Evolutionary conservation across 176 grass and related monocot species (phyloP), one percentile per base, ranked within the genome.

Genomic region (Musa beccarii): DNA sequence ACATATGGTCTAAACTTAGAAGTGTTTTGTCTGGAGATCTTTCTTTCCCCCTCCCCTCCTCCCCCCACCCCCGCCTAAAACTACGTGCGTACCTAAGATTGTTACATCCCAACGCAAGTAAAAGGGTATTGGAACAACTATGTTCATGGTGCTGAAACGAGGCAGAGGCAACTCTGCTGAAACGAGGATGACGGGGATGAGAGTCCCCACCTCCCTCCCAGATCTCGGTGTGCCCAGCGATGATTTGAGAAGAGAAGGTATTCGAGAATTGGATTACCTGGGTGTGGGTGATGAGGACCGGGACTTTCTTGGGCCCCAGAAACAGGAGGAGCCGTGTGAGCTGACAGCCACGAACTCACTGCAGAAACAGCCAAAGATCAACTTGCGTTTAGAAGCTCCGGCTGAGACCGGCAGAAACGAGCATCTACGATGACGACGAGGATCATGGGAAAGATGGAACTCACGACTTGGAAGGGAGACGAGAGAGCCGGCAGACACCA

Each of bases 301-400:
- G 12, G 3, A 12, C 2, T 51, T 63, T 76, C 74, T 51, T 10
- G 12, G 0, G 16, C 29, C 15, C 22, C 25, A 19, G 26, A 16
- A 49, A 20, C 29, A 14, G 69, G 34, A 72, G 34, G 19, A 23
- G 43, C 2, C n/a, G 56, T 19, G 12, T 14, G 74, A 65, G 43
- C 11, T 21, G 74, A 76, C 57, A 63, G 7, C 74, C 55, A 65
- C 9, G 26, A 76, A 63, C 54, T 51, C 59, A 76, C 74, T 76
- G 74, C 43, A 51, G 7, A 52, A 20, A 24, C 9, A 59, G 16
- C 6, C 28, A 16, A 16, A 17, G 17, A 75, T 17, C 16, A 3
- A 17, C 54, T 13, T 34, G 29, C 4, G 29, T 43, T 43, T 43
- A 43, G 34, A 43, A 43, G 34, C 34, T 43, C 34, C 34, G 34